Base-by-base conservation (phyloP, 192 early-diverging fungal species). In the Gamsiella multidivaricata region DNA sequence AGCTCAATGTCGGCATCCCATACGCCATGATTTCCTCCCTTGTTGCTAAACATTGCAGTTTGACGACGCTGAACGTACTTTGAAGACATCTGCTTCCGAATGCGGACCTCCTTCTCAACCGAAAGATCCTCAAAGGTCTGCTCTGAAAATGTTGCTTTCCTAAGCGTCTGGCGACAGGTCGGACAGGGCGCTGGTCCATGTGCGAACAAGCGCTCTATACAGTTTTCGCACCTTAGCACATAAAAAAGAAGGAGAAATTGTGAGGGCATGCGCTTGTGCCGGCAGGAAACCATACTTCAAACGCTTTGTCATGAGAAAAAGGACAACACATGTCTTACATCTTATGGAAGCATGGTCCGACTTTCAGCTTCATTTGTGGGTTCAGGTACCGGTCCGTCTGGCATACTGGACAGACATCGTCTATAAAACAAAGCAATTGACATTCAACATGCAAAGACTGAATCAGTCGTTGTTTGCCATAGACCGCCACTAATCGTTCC, bases 121-220 rank as follows among this genome's bases (percentile, higher is more conserved):
- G 86, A 86, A 23, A 98, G 84, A 78, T 98, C 95, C 80, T 97
- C 97, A 81, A 98, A 98, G 18, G 92, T 94, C 47, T 94, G 95
- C 46, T 86, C 86, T 54, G 92, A 90, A 82, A 97, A 97, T 41
- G 94, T 86, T 63, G 84, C 88, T 66, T 94, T 96, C 63, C 93
- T 81, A 46, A 98, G 85, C 17, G 89, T 91, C 43, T 84, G 84
- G 20, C 87, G 86, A 85, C 96, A 98, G 18, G 93, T 91, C 0
- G 95, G 97, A 75, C 97, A 98, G 5, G 94, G 93, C 2, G 92
- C 95, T 20, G 95, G 92, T 3, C 97, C 97, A 34, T 87, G 82
- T 29, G 85, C 80, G 82, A 96, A 98, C 36, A 93, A 71, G 22
- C 92, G 88, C 59, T 93, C 89, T 63, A 97, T 94, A 79, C 97